Evolutionary conservation across 1,139 yeast genomes (phyloP).

Genomic region (Ashbya aceris): DNA sequence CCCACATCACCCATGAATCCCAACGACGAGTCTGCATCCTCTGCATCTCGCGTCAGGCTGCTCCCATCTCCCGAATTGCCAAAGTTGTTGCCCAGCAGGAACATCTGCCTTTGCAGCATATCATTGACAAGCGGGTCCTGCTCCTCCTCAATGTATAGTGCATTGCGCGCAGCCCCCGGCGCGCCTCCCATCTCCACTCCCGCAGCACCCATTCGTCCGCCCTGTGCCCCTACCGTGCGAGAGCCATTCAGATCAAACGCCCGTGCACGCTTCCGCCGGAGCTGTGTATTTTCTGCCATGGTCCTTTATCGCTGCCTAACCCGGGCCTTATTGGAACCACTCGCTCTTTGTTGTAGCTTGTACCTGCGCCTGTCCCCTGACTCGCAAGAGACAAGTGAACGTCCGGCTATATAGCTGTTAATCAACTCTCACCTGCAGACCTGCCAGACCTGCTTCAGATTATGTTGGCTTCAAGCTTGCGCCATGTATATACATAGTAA

Average conservation of each 20-base stretch:
- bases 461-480: too few relatives aligned
- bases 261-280: slow-evolving; percentile 12
- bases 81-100: slow-evolving; percentile 14
- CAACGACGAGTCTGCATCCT: slow-evolving; percentile 7
- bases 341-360: too few relatives aligned
- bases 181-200: slow-evolving; percentile 5
- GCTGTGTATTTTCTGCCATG: slow-evolving; percentile 14
- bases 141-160: slow-evolving; percentile 9
- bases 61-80: not conserved
- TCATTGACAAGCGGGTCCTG: slow-evolving; percentile 15
- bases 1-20: slow-evolving; percentile 8
- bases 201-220: not conserved
- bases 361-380: too few relatives aligned
- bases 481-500: not conserved
- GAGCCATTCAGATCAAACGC: slow-evolving; percentile 9
- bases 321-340: too few relatives aligned
- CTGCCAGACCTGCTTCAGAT: too few relatives aligned
- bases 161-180: slow-evolving; percentile 6
- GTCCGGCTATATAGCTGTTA: too few relatives aligned
- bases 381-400: too few relatives aligned
- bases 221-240: not conserved
- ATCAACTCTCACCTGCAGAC: too few relatives aligned
- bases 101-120: slow-evolving; percentile 21
- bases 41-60: too few relatives aligned
- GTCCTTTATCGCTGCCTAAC: not conserved